Base-by-base conservation (phyloP, 352 stramenopile species). In the Phytophthora cryptogea region DNA sequence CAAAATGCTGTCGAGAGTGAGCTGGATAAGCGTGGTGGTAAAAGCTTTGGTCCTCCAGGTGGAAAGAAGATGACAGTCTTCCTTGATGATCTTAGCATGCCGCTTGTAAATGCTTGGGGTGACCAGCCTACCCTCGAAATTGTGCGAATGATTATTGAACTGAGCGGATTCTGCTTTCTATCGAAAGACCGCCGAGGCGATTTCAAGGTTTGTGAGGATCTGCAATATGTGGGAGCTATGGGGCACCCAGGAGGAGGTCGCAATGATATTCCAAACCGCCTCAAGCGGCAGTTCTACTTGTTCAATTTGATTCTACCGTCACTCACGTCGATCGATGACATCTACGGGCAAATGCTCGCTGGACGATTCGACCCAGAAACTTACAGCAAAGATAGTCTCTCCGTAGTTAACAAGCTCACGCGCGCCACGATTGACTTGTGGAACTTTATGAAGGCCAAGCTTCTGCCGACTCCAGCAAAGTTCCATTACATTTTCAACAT, bases 401-500 rank as follows among this genome's bases (percentile, higher is more conserved):
- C 71, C 11, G 86, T 97, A 8, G 93, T 98, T 17, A 85, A 84
- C 59, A 97, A 98, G 57, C 86, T 99, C 0, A 99, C 96, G 5
- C 76, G 93, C 33, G 90, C 94, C 17, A 99, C 97, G 13, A 99
- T 99, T 62, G 83, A 96, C 51, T 63, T 99, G 51, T 99, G 97
- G 97, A 97, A 94, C 59, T 95, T 86, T 33, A 98, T 99, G 82
- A 99, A 99, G 73, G 85, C 89, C 10, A 98, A 98, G 62, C 94
- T 99, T 64, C 66, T 99, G 17, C 97, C 96, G 0, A 99, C 97
- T 10, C 97, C 97, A 9, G 93, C 96, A 28, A 99, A 99, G 59
- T 99, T 99, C 80, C 96, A 99, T 73, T 99, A 99, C 78, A 97
- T 99, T 44, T 99, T 99, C 80, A 99, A 99, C 65, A 99, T 99